A percentile compares a stretch with the other conserved stretches of the same genome.
Evolutionary conservation across 2,329 filamentous ascomycete species (phyloP).

Genomic region (Clonostachys byssicola): DNA sequence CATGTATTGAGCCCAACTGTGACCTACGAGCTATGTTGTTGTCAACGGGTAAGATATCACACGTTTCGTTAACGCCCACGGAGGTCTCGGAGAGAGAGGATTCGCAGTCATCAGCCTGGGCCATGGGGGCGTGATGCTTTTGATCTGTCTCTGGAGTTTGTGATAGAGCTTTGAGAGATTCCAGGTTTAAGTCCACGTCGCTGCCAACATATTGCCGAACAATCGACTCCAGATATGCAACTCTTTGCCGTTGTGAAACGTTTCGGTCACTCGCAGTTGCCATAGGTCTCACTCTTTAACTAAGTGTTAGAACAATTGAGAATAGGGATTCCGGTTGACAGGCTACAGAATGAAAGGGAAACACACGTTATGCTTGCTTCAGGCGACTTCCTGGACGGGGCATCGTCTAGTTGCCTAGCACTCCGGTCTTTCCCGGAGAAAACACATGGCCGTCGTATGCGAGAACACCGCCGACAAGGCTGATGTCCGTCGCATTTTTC

Average conservation of each 20-base stretch:
- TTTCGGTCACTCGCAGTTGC: slow-evolving; percentile 1
- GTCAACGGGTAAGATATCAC: slow-evolving; percentile 31
- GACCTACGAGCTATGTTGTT: slow-evolving; percentile 33
- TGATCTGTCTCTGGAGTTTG: too few relatives aligned
- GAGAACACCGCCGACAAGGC: slow-evolving; percentile 46
- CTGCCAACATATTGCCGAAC: slow-evolving; percentile 41
- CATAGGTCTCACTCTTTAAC: not conserved
- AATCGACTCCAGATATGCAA: slow-evolving; percentile 35
- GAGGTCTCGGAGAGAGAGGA: too few relatives aligned
- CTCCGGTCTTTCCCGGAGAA: slow-evolving; percentile 22
- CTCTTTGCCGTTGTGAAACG: not conserved
- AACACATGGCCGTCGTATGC: slow-evolving; percentile 43
- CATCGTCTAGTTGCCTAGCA: slow-evolving; percentile 13
- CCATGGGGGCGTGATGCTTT: too few relatives aligned
- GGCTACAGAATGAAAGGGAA: not conserved
- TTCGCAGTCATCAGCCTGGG: too few relatives aligned
- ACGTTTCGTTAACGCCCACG: slow-evolving; percentile 25
- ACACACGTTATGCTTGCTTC: slow-evolving; percentile 8
- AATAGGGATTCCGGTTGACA: not conserved
- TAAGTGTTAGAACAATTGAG: too few relatives aligned
- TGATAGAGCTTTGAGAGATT: too few relatives aligned
- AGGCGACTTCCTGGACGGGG: slow-evolving; percentile 12
- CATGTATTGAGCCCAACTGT: not conserved
- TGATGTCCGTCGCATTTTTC: slow-evolving; percentile 53
- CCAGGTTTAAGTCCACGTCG: slow-evolving; percentile 14